A percentile compares a stretch with the other conserved stretches of the same genome.
phyloP scores from a whole-genome alignment of 352 stramenopile genomes.

The Globisporangium iwayamae region DNA sequence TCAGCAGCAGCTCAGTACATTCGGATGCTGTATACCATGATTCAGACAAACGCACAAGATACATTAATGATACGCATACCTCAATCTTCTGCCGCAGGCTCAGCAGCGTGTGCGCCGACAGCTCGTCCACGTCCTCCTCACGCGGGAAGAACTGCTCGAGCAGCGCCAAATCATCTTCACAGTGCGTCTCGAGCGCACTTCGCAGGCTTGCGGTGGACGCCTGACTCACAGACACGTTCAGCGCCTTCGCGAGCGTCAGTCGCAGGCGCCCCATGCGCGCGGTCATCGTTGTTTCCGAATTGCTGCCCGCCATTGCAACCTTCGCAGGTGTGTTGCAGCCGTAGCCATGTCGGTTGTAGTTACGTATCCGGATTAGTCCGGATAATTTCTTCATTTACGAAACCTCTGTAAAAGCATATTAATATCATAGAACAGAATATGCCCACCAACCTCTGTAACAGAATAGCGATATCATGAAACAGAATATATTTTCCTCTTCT shows the following conservation, averaged over 20 bases:
- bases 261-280: slow-evolving; percentile 46
- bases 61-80: not conserved
- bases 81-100: slow-evolving; percentile 54
- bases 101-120: slow-evolving; percentile 48
- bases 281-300: not conserved
- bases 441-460: no score
- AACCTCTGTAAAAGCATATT: not conserved
- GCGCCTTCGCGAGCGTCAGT: slow-evolving; percentile 59
- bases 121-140: slow-evolving; percentile 25
- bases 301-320: not conserved
- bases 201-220: slow-evolving; percentile 46
- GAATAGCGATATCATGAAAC: not conserved
- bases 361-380: not conserved
- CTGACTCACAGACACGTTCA: slow-evolving; percentile 53
- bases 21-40: no score
- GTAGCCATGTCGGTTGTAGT: not conserved
- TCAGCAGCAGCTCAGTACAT: not conserved
- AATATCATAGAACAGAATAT: no score
- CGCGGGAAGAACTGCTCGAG: slow-evolving; percentile 44
- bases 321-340: not conserved
- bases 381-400: not conserved
- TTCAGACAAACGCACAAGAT: not conserved
- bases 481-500: not conserved
- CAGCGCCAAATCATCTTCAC: slow-evolving; percentile 43
- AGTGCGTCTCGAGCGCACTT: slow-evolving; percentile 48